Base-by-base conservation (phyloP, 2,329 filamentous ascomycete species). In the Graphilbum ipis-grandicollis region DNA sequence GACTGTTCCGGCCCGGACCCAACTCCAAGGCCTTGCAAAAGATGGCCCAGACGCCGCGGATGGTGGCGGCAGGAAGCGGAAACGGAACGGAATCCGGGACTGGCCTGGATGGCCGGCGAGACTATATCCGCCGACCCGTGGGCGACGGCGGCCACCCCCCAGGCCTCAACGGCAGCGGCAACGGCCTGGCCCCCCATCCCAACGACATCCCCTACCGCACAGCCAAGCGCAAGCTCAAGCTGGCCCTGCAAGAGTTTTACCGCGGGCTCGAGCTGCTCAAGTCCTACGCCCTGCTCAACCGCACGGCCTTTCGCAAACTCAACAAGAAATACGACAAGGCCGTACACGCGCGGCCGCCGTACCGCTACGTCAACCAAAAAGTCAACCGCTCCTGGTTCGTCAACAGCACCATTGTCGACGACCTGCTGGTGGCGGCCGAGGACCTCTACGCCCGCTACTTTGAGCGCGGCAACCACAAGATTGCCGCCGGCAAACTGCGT, bases 291-390 rank as follows among this genome's bases (percentile, higher is more conserved):
- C 60, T 93, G 18, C 65, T 94, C 13, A 98, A 98, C 54, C 72
- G 84, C 34, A 93, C 84, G 0, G 90, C 85, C 0, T 96, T 96
- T 51, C 77, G 86, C 23, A 98, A 98, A 56, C 84, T 98, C 52
- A 94, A 93, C 58, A 98, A 98, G 56, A 98, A 98, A 57, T 96
- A 92, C 53, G 86, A 96, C 64, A 98, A 96, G 59, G 74, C 79
- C 2, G 74, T 85, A 39, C 73, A 85, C 47, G 78, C 84, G 30
- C 71, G 79, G 10, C 83, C 83, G 0, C 69, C 78, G 0, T 69
- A 80, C 50, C 71, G 79, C 21, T 96, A 88, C 55, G 81, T 94
- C 71, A 78, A 77, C 23, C 86, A 94, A 47, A 88, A 88, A 51
- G 85, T 98, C 47, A 88, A 83, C 59, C 77, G 79, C 44, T 71